Evolutionary conservation across 2,329 filamentous ascomycete species (phyloP), one percentile per base, ranked within the genome.

Genomic region (Geoglossum cookeanum): DNA sequence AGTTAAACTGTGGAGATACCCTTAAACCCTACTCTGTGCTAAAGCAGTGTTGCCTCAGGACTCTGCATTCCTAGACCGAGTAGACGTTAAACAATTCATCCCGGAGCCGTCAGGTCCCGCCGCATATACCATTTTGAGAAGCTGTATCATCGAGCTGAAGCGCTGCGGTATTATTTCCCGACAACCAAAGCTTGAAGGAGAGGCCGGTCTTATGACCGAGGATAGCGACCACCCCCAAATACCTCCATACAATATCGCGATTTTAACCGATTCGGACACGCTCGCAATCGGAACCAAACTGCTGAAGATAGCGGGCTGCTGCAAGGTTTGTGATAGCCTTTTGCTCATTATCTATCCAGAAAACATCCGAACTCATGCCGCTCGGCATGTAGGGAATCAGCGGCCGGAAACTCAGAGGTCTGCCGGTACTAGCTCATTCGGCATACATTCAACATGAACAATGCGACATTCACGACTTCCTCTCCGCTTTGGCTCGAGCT

Each of bases 111-210:
- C 66, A 3, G 59, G 64, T 1, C 64, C 65, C 35, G 70, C 69
- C 3, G 68, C 71, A 15, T 77, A 76, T 62, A 70, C 73, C 56
- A 75, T 77, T 53, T 70, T 75, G 55, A 69, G 71, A 44, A 69
- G 68, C n/a, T 74, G 71, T 42, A 61, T 76, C 13, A 72, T 75
- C 58, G 70, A 75, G 55, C 65, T 76, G 22, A 66, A 70, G 22
- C 64, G 66, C 11, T 66, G 66, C 56, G 67, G 65, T 8, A 61
- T 73, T 17, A 64, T 75, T 42, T 55, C 60, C 58, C 15, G 60
- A 22, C 22, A 22, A 22, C 22, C 22, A 22, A 22, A 22, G 63
- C 32, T 62, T 61, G 39, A 59, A 62, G 15, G 62, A 67, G 56
- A 58, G 42, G 11, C 8, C 17, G 53, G 37, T 5, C 3, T 49